Evolutionary conservation across 495 filamentous ascomycete genomes (phyloP), one percentile per base, ranked within the genome.

Genomic region (Aspergillus egyptiacus): DNA sequence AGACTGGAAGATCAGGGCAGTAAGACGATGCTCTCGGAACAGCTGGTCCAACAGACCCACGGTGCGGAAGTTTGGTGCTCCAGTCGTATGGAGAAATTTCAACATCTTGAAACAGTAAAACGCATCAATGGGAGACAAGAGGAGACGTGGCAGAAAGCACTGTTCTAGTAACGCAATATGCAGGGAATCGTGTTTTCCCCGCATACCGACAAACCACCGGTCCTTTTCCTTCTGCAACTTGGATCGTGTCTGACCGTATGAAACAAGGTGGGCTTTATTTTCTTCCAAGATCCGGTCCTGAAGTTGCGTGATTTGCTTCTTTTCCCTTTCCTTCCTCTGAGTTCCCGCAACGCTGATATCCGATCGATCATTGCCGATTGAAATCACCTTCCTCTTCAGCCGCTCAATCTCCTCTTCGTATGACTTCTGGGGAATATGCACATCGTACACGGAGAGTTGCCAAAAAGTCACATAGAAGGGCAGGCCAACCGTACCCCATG

Each of bases 401-500:
- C 80, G 73, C 5, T 74, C 75, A 24, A 76, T 79, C 54, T 94
- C 91, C 10, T 78, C 72, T 8, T 83, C 71, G 62, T 97, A 97
- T 42, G 80, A 85, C 34, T 78, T 74, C 44, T 79, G 74, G 1
- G 86, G 85, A 32, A 87, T 77, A 30, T 80, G 73, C 24, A 99
- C 70, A 62, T 97, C 93, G 19, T 84, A 80, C 11, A 90, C 78
- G 18, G 87, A 80, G 13, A 95, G 75, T 38, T 89, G 83, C 94
- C 94, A 99, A 72, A 99, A 99, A 2, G 87, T 86, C 23, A 87
- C 82, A 60, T 89, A 96, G 62, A 95, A 94, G 25, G 81, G 74
- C 2, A 84, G 70, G 36, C 80, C 90, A 34, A 95, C 68, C 8
- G 75, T 71, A 15, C 79, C 73, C 77, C 84, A 89, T 1, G 77